Evolutionary conservation across 768 basidiomycete genomes (phyloP).

Genomic region (Suillus luteus): DNA sequence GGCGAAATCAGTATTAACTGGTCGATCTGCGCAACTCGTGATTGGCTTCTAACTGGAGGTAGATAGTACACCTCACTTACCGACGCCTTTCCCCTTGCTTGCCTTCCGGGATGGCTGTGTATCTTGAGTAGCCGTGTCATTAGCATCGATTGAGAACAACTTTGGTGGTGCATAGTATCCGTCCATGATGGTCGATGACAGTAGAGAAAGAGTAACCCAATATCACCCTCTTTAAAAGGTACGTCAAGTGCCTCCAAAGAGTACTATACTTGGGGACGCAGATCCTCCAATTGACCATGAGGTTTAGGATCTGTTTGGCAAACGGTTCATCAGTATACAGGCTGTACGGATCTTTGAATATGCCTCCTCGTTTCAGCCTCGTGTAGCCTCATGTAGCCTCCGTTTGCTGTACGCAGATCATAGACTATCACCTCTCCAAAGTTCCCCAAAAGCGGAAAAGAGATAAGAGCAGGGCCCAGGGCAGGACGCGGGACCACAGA

Average conservation of each 20-base stretch:
- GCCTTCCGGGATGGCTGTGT: neutral
- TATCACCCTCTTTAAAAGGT: neutral
- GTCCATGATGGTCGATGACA: neutral
- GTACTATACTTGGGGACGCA: neutral
- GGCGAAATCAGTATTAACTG: neutral
- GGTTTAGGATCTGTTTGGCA: too few relatives aligned
- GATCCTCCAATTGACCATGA: too few relatives aligned
- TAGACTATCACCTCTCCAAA: too few relatives aligned
- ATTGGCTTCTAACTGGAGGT: neutral
- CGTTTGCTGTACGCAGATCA: neutral
- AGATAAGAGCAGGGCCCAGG: too few relatives aligned
- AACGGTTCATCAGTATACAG: too few relatives aligned
- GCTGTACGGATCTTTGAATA: neutral
- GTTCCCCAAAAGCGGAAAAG: too few relatives aligned
- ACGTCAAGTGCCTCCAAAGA: neutral
- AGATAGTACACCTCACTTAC: neutral
- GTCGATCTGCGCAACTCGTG: neutral
- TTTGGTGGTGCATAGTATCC: neutral
- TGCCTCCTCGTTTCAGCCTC: constrained; percentile 1
- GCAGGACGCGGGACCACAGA: too few relatives aligned
- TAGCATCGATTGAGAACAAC: neutral
- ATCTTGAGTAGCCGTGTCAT: neutral
- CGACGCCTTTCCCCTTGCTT: neutral
- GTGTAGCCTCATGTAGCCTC: neutral
- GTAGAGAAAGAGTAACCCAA: neutral